Evolutionary conservation across 225 moss, liverwort and hornwort species (phyloP).

Genomic region (Climacium dendroides): DNA sequence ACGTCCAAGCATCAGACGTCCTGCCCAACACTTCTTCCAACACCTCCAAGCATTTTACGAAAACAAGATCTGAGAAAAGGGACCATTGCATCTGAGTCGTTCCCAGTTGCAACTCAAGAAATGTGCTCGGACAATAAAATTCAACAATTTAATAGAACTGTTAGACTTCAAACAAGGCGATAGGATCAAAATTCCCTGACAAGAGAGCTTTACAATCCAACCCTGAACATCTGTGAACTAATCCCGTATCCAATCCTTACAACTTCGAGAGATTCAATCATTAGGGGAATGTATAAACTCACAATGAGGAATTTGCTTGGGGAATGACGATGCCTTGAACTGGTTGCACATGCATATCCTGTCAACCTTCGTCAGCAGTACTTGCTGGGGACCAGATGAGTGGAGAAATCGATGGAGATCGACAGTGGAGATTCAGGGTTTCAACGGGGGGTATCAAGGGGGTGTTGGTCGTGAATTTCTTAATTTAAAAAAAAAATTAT

Average conservation of each 20-base stretch:
- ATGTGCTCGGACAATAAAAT: background rate
- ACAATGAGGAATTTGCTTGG: background rate
- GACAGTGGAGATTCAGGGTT: background rate
- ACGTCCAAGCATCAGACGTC: background rate
- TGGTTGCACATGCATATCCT: conserved; percentile 1
- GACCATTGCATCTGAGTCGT: background rate
- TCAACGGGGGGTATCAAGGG: background rate
- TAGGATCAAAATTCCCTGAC: background rate
- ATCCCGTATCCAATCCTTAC: background rate
- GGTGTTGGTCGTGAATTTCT: background rate
- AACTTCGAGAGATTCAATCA: background rate
- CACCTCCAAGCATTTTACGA: too few species aligned
- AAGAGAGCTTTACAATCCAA: background rate
- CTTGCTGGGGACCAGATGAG: background rate
- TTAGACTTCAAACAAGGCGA: background rate
- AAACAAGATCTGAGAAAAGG: background rate
- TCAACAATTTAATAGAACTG: background rate
- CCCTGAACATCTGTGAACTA: background rate
- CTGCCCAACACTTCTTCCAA: too few species aligned
- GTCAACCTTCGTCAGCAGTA: background rate
- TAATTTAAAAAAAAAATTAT: background rate
- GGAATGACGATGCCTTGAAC: background rate
- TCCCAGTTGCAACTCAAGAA: background rate
- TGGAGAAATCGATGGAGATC: background rate
- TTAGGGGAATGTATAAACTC: background rate